A percentile compares a stretch with the other conserved stretches of the same genome.
phyloP scores from a whole-genome alignment of 805 yeast species.

The Saccharomycopsis oosterbeekiorum region DNA sequence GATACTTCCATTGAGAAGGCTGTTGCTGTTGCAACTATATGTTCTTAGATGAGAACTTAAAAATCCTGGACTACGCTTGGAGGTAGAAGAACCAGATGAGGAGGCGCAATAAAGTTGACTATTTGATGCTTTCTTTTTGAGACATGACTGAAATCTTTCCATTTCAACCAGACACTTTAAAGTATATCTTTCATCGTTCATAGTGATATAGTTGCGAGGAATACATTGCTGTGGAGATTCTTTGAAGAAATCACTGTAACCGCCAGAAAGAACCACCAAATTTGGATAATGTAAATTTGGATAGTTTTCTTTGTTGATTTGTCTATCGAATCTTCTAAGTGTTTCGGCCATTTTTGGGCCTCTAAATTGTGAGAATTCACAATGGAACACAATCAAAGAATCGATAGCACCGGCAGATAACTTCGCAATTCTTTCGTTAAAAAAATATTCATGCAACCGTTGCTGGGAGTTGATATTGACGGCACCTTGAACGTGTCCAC shows the following conservation, averaged over 20 bases:
- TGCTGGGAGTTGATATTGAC: constrained; percentile 63
- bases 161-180: constrained; percentile 45
- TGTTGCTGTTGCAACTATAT: neutral
- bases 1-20: neutral
- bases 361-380: constrained; percentile 86
- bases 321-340: constrained; percentile 74
- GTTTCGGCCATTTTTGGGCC: constrained; percentile 93
- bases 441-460: constrained; percentile 52
- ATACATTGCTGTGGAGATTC: constrained; percentile 47
- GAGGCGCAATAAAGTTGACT: neutral
- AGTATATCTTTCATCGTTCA: constrained; percentile 57
- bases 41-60: neutral
- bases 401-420: neutral
- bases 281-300: constrained; percentile 85
- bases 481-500: constrained; percentile 88
- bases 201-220: constrained; percentile 76
- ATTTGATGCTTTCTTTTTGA: neutral
- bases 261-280: constrained; percentile 81
- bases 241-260: constrained; percentile 72
- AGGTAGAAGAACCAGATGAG: neutral
- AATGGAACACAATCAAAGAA: constrained; percentile 71
- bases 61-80: neutral
- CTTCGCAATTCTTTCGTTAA: constrained; percentile 25
- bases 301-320: constrained; percentile 59
- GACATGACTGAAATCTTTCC: constrained; percentile 30